Percentiles rank a stretch among this genome's conserved stretches.
phyloP scores from a whole-genome alignment of 176 grass and related monocot species.

The Hsuehochloa calcarea region DNA sequence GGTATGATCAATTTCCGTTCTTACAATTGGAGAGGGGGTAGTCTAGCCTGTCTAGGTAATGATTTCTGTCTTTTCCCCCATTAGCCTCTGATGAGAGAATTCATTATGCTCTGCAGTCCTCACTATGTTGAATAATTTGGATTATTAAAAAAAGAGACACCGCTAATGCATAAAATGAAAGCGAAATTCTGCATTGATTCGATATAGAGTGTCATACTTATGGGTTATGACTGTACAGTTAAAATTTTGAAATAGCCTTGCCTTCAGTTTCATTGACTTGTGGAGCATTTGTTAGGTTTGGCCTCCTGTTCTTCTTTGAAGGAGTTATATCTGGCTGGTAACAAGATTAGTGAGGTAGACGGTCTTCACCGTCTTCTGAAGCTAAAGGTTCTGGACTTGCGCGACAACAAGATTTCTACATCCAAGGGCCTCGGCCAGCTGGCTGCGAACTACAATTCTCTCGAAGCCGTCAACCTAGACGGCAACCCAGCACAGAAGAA shows the following conservation, averaged over 20 bases:
- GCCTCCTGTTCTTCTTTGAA: slow-evolving; percentile 83
- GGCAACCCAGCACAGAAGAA: slow-evolving; percentile 87
- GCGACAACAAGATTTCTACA: slow-evolving; percentile 73
- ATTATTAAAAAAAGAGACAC: background rate
- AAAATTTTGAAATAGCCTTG: background rate
- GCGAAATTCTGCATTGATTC: background rate
- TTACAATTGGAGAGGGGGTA: background rate
- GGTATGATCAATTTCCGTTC: background rate
- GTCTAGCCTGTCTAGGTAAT: background rate
- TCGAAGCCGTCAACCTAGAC: slow-evolving; percentile 78
- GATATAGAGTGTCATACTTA: background rate
- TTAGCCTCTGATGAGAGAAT: background rate
- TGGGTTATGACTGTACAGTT: background rate
- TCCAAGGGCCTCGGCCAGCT: slow-evolving; percentile 77
- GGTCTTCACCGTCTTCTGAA: slow-evolving; percentile 92
- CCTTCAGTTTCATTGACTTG: background rate
- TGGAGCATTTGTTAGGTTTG: slow-evolving; percentile 53
- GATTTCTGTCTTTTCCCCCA: background rate
- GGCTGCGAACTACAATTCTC: slow-evolving; percentile 78
- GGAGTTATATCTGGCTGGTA: slow-evolving; percentile 84
- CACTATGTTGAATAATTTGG: background rate
- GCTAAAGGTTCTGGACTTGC: slow-evolving; percentile 76
- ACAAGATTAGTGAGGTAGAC: slow-evolving; percentile 96
- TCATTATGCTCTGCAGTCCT: background rate
- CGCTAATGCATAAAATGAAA: background rate